Percentiles rank a stretch among this genome's conserved stretches.
phyloP scores from a whole-genome alignment of 257 asterid species.

The Scutellaria baicalensis region DNA sequence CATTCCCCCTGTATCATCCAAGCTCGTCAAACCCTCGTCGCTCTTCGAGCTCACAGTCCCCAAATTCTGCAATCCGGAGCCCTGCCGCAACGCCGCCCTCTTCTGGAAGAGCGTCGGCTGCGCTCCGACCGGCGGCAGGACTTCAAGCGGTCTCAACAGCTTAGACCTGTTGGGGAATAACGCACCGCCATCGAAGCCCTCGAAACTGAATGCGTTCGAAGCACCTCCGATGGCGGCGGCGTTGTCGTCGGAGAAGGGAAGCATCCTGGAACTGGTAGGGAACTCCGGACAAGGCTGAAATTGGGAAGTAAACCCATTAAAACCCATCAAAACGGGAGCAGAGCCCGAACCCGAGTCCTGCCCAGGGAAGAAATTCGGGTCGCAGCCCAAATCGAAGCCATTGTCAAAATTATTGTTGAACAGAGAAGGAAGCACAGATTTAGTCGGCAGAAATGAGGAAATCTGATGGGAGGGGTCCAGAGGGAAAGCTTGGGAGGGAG shows the following conservation, averaged over 20 bases:
- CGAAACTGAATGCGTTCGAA: conserved; percentile 18
- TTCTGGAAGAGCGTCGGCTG: conserved; percentile 44
- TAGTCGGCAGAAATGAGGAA: conserved; percentile 21
- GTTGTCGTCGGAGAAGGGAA: conserved; percentile 24
- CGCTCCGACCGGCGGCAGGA: conserved; percentile 28
- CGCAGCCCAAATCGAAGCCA: conserved; percentile 34
- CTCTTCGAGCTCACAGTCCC: conserved; percentile 28
- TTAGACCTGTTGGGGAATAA: conserved; percentile 21
- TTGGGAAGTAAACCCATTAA: conserved; percentile 24
- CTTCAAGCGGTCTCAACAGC: conserved; percentile 37
- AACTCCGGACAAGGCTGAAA: conserved; percentile 24
- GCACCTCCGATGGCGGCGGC: conserved; percentile 20
- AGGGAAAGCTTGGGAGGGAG: conserved; percentile 20
- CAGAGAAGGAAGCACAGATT: conserved; percentile 22
- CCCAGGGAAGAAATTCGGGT: conserved; percentile 15
- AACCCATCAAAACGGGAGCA: conserved; percentile 21
- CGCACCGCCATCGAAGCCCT: conserved; percentile 19
- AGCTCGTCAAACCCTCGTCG: conserved; percentile 33
- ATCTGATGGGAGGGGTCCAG: conserved; percentile 29
- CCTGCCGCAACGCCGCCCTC: conserved; percentile 41
- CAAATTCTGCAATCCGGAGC: conserved; percentile 17
- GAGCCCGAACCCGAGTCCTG: conserved; percentile 9
- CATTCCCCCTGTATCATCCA: conserved; percentile 29
- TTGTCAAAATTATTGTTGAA: conserved; percentile 23
- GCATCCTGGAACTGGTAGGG: conserved; percentile 16